These are phyloP conservation scores for Acanthamoeba lenticulata DNA, from an alignment of 208 protist species.

Conservation along the genomic window DNA sequence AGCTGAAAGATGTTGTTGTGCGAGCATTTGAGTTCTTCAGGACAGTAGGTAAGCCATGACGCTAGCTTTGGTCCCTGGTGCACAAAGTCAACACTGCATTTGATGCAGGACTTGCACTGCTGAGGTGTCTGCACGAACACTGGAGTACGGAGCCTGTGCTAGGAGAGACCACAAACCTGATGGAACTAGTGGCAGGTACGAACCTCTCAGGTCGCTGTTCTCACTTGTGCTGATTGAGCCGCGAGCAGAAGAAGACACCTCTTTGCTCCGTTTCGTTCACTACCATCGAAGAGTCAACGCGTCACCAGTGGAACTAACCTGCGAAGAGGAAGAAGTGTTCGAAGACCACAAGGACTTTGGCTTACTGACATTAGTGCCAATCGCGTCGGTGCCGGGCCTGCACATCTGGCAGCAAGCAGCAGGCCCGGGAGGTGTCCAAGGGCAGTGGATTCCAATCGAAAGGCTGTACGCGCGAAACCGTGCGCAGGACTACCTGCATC, in stretches of 20 bases:
- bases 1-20: neutral
- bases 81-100: too few species aligned
- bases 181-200: neutral
- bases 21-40: neutral
- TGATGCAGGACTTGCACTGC: neutral
- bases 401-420: neutral
- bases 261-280: neutral
- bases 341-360: slow-evolving; percentile 24
- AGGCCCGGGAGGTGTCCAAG: neutral
- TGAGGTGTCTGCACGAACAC: neutral
- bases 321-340: neutral
- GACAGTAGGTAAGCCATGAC: neutral
- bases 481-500: neutral
- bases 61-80: too few species aligned
- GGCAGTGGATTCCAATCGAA: neutral
- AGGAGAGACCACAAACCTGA: neutral
- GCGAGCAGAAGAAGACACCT: neutral
- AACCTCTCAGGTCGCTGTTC: neutral
- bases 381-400: neutral
- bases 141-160: neutral
- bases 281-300: neutral
- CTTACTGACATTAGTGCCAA: neutral
- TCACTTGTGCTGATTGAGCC: neutral
- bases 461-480: neutral
- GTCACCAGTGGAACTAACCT: neutral